phyloP scores from a whole-genome alignment of 331 rosid species.

The Phaseolus coccineus region DNA sequence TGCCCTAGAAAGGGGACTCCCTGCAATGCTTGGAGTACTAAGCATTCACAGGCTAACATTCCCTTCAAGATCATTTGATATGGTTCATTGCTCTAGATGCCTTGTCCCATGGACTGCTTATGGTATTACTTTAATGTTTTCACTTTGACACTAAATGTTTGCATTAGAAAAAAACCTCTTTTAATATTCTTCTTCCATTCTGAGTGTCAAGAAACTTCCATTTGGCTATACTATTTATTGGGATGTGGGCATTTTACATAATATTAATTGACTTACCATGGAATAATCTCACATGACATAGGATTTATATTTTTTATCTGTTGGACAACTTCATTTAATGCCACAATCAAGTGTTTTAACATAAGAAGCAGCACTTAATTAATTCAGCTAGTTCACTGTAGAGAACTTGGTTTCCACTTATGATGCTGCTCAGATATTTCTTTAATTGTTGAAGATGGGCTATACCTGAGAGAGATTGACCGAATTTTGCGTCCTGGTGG shows the following conservation, averaged over 20 bases:
- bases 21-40: slow-evolving; percentile 80
- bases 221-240: neutral
- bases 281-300: neutral
- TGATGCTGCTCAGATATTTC: slow-evolving; percentile 17
- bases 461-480: slow-evolving; percentile 72
- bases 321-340: neutral
- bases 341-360: neutral
- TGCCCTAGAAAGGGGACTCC: slow-evolving; percentile 88
- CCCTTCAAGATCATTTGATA: slow-evolving; percentile 83
- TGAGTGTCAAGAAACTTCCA: neutral
- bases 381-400: slow-evolving; percentile 5
- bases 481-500: slow-evolving; percentile 81
- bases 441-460: slow-evolving; percentile 58
- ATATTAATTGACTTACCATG: neutral
- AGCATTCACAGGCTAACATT: slow-evolving; percentile 77
- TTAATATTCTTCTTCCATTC: neutral
- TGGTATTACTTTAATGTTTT: slow-evolving; percentile 51
- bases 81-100: slow-evolving; percentile 97
- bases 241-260: neutral
- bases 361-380: neutral
- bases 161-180: neutral
- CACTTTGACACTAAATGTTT: neutral
- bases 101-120: slow-evolving; percentile 78
- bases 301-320: neutral
- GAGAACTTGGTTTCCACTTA: neutral